These are phyloP conservation scores for Scytalidium sp. DNA, from an alignment of 2,329 filamentous ascomycete species.

Conservation along the genomic window DNA sequence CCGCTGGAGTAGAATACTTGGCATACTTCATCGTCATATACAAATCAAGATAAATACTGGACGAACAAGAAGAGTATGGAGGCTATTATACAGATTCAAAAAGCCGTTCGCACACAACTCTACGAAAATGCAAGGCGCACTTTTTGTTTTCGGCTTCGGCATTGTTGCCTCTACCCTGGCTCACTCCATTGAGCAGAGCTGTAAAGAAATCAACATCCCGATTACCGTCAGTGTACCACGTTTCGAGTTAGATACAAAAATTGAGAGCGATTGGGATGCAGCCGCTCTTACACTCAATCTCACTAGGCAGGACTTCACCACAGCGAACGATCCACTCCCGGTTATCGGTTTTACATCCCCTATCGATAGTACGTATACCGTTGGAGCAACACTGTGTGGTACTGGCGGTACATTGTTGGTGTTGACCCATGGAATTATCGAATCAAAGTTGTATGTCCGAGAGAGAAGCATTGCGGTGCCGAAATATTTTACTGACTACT, in stretches of 20 bases:
- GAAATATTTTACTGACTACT: background rate
- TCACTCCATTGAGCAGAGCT: constrained; percentile 8
- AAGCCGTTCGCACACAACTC: too few species aligned
- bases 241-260: constrained; percentile 21
- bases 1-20: too few species aligned
- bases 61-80: too few species aligned
- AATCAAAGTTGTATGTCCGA: constrained; percentile 25
- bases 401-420: constrained; percentile 22
- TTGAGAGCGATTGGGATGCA: constrained; percentile 28
- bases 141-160: constrained; percentile 5
- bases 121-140: too few species aligned
- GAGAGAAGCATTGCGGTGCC: too few species aligned
- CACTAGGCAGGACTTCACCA: constrained; percentile 22
- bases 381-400: constrained; percentile 27
- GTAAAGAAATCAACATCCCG: constrained; percentile 24
- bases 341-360: constrained; percentile 18
- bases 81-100: too few species aligned
- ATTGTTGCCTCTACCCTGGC: constrained; percentile 15
- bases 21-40: too few species aligned
- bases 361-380: constrained; percentile 20
- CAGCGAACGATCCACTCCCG: constrained; percentile 19
- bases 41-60: too few species aligned
- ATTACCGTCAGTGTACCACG: constrained; percentile 23
- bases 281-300: constrained; percentile 25
- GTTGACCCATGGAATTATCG: constrained; percentile 28